Evolutionary conservation across 345 rosid species (phyloP), one percentile per base, ranked within the genome.

Genomic region (Hevea brasiliensis): DNA sequence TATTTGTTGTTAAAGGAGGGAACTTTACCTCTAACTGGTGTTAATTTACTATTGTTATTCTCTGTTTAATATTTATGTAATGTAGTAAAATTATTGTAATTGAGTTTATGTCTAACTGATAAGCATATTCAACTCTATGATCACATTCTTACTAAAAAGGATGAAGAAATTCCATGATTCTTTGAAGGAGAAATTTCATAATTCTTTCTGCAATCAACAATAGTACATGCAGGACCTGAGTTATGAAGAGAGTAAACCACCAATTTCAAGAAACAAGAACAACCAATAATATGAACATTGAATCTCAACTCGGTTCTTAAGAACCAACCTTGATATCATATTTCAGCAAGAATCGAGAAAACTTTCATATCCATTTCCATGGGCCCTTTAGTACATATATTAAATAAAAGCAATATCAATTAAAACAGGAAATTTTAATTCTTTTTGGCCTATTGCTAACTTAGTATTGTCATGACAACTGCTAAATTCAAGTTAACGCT

Each of bases 1-100:
- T 32, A 12, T 24, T 70, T 57, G 62, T 45, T 14, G 64, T 61
- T 58, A 61, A 24, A 56, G 29, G 61, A 41, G 68, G 48, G n/a
- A 26, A 37, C 48, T 55, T 44, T 26, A n/a, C 45, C 63, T 57
- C 61, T n/a, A 13, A 54, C 58, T 48, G 44, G 35, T 70, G 26
- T 72, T 60, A 59, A 66, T 35, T 66, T 26, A 42, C 20, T 15
- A 41, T 50, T 64, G 13, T 32, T 64, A n/a, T 35, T 48, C 1
- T 21, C 35, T 61, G 23, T 20, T 57, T 44, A 56, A 17, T 55
- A 32, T 45, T n/a, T 24, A 32, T 50, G 14, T 50, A 50, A 58
- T 56, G 56, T 40, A 21, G 29, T 14, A 27, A 67, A 7, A 55
- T 20, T 54, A 21, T 27, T 24, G 68, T 53, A 4, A 48, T 29